phyloP scores from a whole-genome alignment of 2,329 filamentous ascomycete species.

The Knufia petricola region DNA sequence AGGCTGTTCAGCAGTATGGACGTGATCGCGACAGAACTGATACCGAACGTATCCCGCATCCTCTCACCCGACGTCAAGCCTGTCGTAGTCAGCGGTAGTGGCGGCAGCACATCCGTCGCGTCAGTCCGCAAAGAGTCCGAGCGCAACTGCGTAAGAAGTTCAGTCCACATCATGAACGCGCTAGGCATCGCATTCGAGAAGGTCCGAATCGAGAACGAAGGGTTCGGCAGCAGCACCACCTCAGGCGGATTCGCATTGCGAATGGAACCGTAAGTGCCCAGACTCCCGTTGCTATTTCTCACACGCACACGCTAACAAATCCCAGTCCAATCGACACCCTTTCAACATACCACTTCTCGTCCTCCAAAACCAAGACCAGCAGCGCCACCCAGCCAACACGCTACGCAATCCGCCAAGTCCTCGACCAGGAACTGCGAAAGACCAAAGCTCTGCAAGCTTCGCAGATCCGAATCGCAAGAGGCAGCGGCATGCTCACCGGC shows the following conservation, averaged over 20 bases:
- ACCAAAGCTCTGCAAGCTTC: constrained; percentile 59
- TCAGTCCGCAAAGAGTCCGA: constrained; percentile 83
- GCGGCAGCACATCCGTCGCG: constrained; percentile 56
- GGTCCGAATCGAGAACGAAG: constrained; percentile 65
- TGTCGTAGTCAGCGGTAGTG: constrained; percentile 62
- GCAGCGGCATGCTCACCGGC: constrained; percentile 8
- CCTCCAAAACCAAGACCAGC: constrained; percentile 4
- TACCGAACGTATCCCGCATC: constrained; percentile 69
- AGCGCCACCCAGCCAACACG: constrained; percentile 55
- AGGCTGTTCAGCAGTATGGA: constrained; percentile 71
- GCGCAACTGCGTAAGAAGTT: constrained; percentile 66
- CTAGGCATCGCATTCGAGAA: constrained; percentile 73
- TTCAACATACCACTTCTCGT: constrained; percentile 61
- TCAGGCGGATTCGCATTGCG: constrained; percentile 69
- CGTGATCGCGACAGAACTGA: constrained; percentile 67
- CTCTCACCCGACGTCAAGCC: constrained; percentile 85
- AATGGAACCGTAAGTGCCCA: constrained; percentile 72
- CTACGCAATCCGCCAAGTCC: constrained; percentile 86
- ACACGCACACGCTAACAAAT: constrained; percentile 23
- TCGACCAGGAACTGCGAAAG: constrained; percentile 80
- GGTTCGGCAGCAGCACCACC: constrained; percentile 30
- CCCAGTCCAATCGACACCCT: constrained; percentile 63
- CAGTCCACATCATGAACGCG: constrained; percentile 73
- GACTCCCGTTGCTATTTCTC: neutral
- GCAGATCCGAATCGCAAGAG: constrained; percentile 53